Percentiles rank a stretch among this genome's conserved stretches.
Evolutionary conservation across 2,329 filamentous ascomycete species (phyloP).

Genomic region (Trichoderma lentiforme): DNA sequence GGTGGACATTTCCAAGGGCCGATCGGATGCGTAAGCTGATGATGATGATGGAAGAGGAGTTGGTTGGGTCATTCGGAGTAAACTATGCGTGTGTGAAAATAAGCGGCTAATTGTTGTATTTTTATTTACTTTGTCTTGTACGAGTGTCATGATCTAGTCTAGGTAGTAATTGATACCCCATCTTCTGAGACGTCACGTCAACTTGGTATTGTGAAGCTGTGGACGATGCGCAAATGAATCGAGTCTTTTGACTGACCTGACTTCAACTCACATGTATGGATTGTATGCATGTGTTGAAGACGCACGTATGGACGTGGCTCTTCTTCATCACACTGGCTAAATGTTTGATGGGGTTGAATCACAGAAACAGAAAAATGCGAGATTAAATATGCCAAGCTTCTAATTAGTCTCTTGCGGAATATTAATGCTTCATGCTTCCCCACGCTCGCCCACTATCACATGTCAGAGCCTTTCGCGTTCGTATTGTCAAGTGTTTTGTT

Average conservation of each 20-base stretch:
- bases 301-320: neutral
- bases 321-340: neutral
- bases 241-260: neutral
- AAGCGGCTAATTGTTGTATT: conserved; percentile 1
- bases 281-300: neutral
- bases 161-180: conserved; percentile 19
- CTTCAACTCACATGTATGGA: neutral
- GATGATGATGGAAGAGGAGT: neutral
- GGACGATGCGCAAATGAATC: neutral
- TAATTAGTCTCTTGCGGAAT: neutral
- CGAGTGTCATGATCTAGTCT: conserved; percentile 18
- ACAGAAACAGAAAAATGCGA: neutral
- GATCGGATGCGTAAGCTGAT: neutral
- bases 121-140: neutral
- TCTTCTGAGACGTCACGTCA: neutral
- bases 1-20: conserved; percentile 31
- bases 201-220: neutral
- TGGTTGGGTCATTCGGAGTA: neutral
- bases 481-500: conserved; percentile 1
- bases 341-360: neutral
- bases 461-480: neutral
- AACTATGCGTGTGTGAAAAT: neutral
- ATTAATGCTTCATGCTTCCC: neutral
- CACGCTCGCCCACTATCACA: neutral
- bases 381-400: neutral